phyloP scores from a whole-genome alignment of 1,284 basidiomycete species.

The Melampsora abietis-canadensis region DNA sequence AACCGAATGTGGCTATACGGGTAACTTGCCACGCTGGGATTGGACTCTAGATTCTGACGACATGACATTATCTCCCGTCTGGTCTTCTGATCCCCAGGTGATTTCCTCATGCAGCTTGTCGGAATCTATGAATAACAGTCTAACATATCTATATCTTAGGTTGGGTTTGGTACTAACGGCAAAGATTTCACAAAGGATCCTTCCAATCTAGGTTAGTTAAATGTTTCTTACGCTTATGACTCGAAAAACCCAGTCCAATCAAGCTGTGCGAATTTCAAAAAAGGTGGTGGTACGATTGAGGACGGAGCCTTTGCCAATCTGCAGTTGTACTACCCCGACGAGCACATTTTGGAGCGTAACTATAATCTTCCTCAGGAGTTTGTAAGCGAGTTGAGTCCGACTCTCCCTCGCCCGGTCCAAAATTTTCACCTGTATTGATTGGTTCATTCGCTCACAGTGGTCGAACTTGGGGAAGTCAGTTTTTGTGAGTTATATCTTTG shows the following conservation, averaged over 20 bases:
- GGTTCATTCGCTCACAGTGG: constrained; percentile 3
- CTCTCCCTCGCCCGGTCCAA: background rate
- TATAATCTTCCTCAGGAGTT: constrained; percentile 34
- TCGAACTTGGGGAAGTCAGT: constrained; percentile 35
- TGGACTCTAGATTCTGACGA: constrained; percentile 36
- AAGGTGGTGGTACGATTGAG: constrained; percentile 17
- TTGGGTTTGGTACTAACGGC: constrained; percentile 34
- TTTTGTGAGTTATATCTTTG: constrained; percentile 20
- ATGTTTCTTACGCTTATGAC: background rate
- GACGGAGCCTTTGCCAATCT: constrained; percentile 39
- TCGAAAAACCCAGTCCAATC: background rate
- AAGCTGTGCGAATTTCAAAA: no score
- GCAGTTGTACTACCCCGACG: constrained; percentile 31
- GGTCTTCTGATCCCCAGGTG: constrained; percentile 23
- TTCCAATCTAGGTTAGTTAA: constrained; percentile 15
- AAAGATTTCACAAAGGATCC: constrained; percentile 15
- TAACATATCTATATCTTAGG: background rate
- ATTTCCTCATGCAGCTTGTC: background rate
- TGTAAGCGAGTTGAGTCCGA: background rate
- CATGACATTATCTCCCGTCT: constrained; percentile 30
- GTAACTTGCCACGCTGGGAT: constrained; percentile 41
- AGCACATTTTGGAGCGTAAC: constrained; percentile 30
- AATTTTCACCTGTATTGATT: background rate
- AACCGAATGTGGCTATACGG: constrained; percentile 25
- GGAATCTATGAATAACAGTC: no score